Evolutionary conservation across 805 yeast species (phyloP).

Genomic region (Metschnikowia colocasiae): DNA sequence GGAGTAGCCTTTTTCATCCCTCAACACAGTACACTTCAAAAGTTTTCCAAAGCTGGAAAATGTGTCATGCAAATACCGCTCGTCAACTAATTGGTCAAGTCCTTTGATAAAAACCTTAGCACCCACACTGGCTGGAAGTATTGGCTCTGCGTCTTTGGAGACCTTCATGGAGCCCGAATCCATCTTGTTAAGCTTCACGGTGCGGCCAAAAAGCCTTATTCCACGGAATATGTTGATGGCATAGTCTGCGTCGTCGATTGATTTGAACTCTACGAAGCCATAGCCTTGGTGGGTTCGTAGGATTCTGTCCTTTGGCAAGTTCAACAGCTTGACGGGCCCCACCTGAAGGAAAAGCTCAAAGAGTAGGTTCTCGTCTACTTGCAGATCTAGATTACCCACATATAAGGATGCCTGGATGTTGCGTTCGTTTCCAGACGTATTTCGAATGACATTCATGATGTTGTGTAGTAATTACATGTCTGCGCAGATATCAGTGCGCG

Average conservation of each 20-base stretch:
- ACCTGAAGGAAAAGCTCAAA: slow-evolving; percentile 84
- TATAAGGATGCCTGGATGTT: slow-evolving; percentile 66
- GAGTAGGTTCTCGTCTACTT: slow-evolving; percentile 65
- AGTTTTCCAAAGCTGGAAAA: slow-evolving; percentile 69
- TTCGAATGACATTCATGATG: slow-evolving; percentile 31
- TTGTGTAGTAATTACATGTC: neutral
- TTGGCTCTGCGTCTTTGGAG: slow-evolving; percentile 14
- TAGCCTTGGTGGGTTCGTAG: slow-evolving; percentile 73
- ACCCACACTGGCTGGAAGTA: slow-evolving; percentile 34
- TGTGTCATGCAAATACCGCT: slow-evolving; percentile 49
- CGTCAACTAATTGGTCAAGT: slow-evolving; percentile 64
- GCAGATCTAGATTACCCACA: slow-evolving; percentile 77
- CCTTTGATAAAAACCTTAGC: slow-evolving; percentile 55
- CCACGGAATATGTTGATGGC: slow-evolving; percentile 60
- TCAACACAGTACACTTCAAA: slow-evolving; percentile 46
- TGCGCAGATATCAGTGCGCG: slow-evolving; percentile 3
- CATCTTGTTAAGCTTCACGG: slow-evolving; percentile 55
- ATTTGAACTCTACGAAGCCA: slow-evolving; percentile 76
- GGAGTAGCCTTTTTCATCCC: slow-evolving; percentile 49
- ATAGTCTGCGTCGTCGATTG: slow-evolving; percentile 64
- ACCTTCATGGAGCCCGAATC: slow-evolving; percentile 19
- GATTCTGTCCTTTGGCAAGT: slow-evolving; percentile 77
- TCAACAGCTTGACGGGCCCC: slow-evolving; percentile 67
- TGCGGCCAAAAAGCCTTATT: slow-evolving; percentile 56
- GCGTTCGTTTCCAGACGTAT: slow-evolving; percentile 42